Percentiles rank a stretch among this genome's conserved stretches.
Evolutionary conservation across 2,329 filamentous ascomycete genomes (phyloP).

Genomic region (Clarireedia hainanense): DNA sequence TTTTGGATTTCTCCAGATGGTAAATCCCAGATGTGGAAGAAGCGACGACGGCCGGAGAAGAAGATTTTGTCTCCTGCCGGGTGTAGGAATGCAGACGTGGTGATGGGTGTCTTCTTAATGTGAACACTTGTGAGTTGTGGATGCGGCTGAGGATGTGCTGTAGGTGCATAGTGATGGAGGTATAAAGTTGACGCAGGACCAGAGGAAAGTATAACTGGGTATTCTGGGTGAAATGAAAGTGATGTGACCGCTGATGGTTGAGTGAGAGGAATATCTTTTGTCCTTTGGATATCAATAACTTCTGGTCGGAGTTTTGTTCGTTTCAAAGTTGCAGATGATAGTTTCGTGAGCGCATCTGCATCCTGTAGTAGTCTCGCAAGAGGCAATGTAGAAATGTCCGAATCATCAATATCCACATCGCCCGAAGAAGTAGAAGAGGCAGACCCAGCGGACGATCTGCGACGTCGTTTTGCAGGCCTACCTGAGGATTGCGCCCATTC

Average conservation of each 20-base stretch:
- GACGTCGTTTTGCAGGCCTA: conserved; percentile 42
- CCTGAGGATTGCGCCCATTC: conserved; percentile 49
- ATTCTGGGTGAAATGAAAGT: conserved; percentile 81
- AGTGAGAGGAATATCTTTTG: conserved; percentile 73
- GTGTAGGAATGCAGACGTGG: conserved; percentile 72
- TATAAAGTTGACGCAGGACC: conserved; percentile 79
- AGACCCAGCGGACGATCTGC: conserved; percentile 43
- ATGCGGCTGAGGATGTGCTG: conserved; percentile 69
- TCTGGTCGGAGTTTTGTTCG: conserved; percentile 74
- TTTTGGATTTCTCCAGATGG: conserved; percentile 75
- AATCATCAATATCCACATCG: conserved; percentile 45
- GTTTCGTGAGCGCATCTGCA: conserved; percentile 53
- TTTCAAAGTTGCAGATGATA: conserved; percentile 41
- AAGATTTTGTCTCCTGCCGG: conserved; percentile 72
- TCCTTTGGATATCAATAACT: conserved; percentile 81
- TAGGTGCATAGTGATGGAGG: conserved; percentile 79
- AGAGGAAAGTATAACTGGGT: conserved; percentile 83
- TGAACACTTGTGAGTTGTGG: conserved; percentile 87
- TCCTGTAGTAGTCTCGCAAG: conserved; percentile 74
- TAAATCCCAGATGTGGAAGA: conserved; percentile 93
- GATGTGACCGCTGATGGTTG: conserved; percentile 76
- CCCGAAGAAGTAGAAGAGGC: conserved; percentile 32
- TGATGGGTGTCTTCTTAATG: conserved; percentile 74
- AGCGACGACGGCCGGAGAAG: conserved; percentile 78
- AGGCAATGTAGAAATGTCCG: conserved; percentile 62